Conservation (phyloP, 805 yeast genomes). For the Nematodospora valgi region DNA sequence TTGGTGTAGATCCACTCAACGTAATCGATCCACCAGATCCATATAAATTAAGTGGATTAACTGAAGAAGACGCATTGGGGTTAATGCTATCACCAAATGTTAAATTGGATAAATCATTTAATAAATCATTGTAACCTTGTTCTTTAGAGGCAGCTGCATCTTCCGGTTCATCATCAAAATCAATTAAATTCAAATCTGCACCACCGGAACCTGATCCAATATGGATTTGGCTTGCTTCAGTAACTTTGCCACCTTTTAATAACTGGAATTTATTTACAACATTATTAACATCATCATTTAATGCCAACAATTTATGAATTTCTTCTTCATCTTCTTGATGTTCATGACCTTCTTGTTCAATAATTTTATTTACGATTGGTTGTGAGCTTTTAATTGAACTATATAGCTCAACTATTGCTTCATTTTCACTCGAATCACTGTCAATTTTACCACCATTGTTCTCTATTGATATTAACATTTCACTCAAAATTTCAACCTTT, state of each 20-base stretch:
- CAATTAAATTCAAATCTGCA: constrained; percentile 38
- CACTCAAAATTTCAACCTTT: constrained; percentile 82
- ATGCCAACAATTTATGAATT: constrained; percentile 58
- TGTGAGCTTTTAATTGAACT: constrained; percentile 76
- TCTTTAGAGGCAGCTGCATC: constrained; percentile 31
- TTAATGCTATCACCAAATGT: constrained; percentile 42
- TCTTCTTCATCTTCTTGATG: constrained; percentile 64
- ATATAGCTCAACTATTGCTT: constrained; percentile 76
- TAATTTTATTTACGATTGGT: constrained; percentile 81
- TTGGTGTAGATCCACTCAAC: constrained; percentile 18
- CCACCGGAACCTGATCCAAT: constrained; percentile 21
- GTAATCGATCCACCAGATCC: constrained; percentile 55
- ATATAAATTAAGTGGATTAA: constrained; percentile 33
- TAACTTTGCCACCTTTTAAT: constrained; percentile 60
- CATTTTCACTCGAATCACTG: constrained; percentile 34
- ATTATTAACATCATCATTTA: constrained; percentile 74
- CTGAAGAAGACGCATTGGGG: constrained; percentile 20
- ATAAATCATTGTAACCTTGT: constrained; percentile 59
- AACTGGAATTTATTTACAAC: constrained; percentile 64
- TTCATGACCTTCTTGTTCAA: constrained; percentile 69
- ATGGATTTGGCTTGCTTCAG: constrained; percentile 49
- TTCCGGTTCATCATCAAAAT: constrained; percentile 40
- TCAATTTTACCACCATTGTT: constrained; percentile 34
- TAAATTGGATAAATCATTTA: constrained; percentile 66
- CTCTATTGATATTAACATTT: constrained; percentile 64